Base-by-base conservation (phyloP, 345 rosid species). In the Brassica rapa region DNA sequence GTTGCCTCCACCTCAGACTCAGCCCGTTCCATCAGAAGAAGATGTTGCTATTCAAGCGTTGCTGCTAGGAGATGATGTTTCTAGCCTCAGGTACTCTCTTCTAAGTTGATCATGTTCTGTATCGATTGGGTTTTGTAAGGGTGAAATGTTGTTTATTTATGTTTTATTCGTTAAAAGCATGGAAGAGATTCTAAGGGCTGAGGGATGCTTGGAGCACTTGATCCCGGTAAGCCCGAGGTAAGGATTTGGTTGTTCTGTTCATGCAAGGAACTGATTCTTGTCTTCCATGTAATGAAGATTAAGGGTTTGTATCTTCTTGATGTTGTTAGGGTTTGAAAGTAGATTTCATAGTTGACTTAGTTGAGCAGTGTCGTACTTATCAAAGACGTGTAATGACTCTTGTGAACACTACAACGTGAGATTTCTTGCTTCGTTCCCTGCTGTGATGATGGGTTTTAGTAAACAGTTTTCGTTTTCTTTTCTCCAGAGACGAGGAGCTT, bases 1-100 rank as follows among this genome's bases (percentile, higher is more conserved):
- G 62, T 95, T 91, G 76, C 93, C 98, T 70, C 99, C 97, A 55
- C 96, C 98, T 57, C 99, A 95, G 83, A 83, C 91, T 51, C 93
- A 90, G 68, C 87, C 92, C 24, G 14, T 53, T 86, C 74, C 87
- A 72, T 55, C 79, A 29, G 90, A 81, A 80, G 99, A 95, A 79
- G 96, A 91, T 84, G 93, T 86, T 83, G 98, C 89, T 68, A 86
- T 91, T 77, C 88, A 92, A 78, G 93, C 93, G 51, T 91, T 90
- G 8, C 87, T 94, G 43, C 87, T 1, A 63, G 43, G 88, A 67
- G 95, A 91, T 86, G 89, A 91, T 88, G 88, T 86, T 72, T 91
- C 96, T 78, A 91, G 84, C 60, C 91, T 95, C 74, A 88, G 94
- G 99, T 93, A 88, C 56, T 55, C 23, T 51, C 55, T 62, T 55